These are phyloP conservation scores for Hyphodiscus hymeniophilus DNA, from an alignment of 495 filamentous ascomycete genomes.

Conservation along the genomic window DNA sequence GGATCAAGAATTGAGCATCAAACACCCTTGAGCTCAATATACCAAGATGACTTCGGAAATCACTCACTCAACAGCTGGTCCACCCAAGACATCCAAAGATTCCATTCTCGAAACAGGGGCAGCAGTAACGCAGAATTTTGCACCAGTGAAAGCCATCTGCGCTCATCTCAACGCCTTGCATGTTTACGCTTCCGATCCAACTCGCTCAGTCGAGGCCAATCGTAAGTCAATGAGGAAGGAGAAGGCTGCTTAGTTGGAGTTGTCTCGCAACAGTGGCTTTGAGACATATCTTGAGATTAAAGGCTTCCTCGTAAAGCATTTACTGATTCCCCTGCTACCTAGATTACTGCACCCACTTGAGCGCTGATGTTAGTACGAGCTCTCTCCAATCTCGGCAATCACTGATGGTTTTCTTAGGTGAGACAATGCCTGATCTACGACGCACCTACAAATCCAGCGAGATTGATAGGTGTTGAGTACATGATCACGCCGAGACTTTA, in stretches of 20 bases:
- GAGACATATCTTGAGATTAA: too few species aligned
- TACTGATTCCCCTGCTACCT: too few species aligned
- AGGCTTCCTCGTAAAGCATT: too few species aligned
- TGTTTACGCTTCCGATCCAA: constrained; percentile 27
- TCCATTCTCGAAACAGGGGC: constrained; percentile 60
- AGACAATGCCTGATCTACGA: constrained; percentile 75
- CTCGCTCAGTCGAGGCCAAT: constrained; percentile 27
- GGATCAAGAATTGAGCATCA: too few species aligned
- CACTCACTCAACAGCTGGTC: constrained; percentile 32
- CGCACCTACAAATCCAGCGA: constrained; percentile 50
- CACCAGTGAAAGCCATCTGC: constrained; percentile 67
- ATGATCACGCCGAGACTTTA: constrained; percentile 75
- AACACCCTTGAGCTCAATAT: too few species aligned
- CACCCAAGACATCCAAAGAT: constrained; percentile 42
- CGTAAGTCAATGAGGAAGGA: too few species aligned
- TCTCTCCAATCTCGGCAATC: not conserved
- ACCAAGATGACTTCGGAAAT: not conserved
- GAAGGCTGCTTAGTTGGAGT: too few species aligned
- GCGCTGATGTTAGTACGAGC: constrained; percentile 40
- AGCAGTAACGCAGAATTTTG: constrained; percentile 50
- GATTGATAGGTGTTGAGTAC: constrained; percentile 84
- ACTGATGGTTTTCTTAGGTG: constrained; percentile 15
- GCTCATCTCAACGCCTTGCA: constrained; percentile 32
- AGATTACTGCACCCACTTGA: constrained; percentile 28
- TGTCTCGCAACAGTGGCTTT: too few species aligned